These are phyloP conservation scores for Schizosaccharomyces osmophilus DNA, from an alignment of 805 yeast genomes.

Conservation along the genomic window DNA sequence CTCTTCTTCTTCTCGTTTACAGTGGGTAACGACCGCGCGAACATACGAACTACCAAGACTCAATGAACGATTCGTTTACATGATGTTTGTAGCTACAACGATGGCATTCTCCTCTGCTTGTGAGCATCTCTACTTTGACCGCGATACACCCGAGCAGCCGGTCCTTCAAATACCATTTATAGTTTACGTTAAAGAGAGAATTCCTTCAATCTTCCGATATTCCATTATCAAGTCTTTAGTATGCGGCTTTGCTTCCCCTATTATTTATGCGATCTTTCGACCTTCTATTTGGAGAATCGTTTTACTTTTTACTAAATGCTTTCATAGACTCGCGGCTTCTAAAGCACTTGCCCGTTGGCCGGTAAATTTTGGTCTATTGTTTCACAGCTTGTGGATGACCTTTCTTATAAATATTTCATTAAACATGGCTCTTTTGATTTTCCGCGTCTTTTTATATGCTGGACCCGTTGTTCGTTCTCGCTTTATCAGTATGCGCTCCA, in stretches of 20 bases:
- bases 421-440: conserved; percentile 11
- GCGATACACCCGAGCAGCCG: neutral
- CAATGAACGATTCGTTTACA: neutral
- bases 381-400: conserved; percentile 6
- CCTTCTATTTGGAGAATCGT: neutral
- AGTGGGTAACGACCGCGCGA: neutral
- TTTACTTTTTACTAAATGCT: neutral
- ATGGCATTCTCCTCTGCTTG: neutral
- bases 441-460: conserved; percentile 14
- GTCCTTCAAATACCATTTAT: neutral
- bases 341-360: conserved; percentile 5
- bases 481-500: conserved; percentile 11
- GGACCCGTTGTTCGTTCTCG: conserved; percentile 16
- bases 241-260: neutral
- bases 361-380: conserved; percentile 4
- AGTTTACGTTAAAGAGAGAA: neutral
- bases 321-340: neutral
- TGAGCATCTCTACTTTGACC: neutral
- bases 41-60: neutral
- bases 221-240: neutral
- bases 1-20: neutral
- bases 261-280: neutral
- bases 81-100: neutral
- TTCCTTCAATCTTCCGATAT: neutral
- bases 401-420: conserved; percentile 6